Base-by-base conservation (phyloP, 2,329 filamentous ascomycete genomes). In the Penicillium sp. region DNA sequence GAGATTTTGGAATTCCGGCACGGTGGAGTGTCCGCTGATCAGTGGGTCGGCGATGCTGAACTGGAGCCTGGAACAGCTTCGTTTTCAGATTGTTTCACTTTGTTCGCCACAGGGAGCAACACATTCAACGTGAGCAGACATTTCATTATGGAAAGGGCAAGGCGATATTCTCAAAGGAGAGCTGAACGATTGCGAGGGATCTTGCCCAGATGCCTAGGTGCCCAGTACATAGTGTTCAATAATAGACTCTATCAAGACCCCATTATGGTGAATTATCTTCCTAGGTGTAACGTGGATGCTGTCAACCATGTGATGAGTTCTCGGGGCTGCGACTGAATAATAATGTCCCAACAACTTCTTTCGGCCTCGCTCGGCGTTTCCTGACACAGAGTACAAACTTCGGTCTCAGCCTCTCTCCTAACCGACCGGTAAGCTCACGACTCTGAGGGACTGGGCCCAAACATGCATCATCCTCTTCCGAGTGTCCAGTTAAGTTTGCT, bases 1-100 rank as follows among this genome's bases (percentile, higher is more conserved):
- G 55, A 23, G 46, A 31, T 45, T 46, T 46, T 30, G 46, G 31
- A 58, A 50, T 58, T 50, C 47, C 47, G 55, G 50, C 21, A 45
- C 46, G 15, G 17, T 41, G 45, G 55, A 46, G 52, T 13, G 23
- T 23, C 29, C 19, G 47, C 44, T 50, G 35, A 51, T 51, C 47
- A 23, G 47, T 45, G 46, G 46, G n/a, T 50, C 35, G 11, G 7
- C 19, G 21, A 26, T 21, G 44, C 19, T 23, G n/a, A 46, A 4
- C 44, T 21, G 44, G 46, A 48, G 9, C 41, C 44, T 21, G n/a
- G 46, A 48, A 3, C 41, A 35, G 53, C 44, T 35, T 56, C n/a
- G 11, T 47, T 41, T 41, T 41, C 35, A 41, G 35, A 41, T 41
- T 17, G 35, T 41, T 41, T 41, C 35, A 41, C 15, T 11, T 41